Base-by-base conservation (phyloP, 2,329 filamentous ascomycete genomes). In the Aspergillus thermomutatus region DNA sequence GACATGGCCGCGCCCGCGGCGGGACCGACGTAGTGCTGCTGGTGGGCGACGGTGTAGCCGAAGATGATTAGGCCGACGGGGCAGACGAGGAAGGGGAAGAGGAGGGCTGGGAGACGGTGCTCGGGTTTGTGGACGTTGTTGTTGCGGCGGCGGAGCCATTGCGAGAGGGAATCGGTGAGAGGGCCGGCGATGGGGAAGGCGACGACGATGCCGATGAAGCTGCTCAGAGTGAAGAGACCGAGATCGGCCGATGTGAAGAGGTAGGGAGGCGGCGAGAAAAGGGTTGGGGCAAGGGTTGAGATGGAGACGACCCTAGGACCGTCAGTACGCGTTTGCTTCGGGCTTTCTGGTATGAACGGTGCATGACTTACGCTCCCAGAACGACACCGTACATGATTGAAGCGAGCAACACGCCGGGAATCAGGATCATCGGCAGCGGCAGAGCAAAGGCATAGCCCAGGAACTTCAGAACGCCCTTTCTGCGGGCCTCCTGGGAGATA, bases 121-220 rank as follows among this genome's bases (percentile, higher is more conserved):
- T 77, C 73, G 21, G 75, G 75, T 50, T 75, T 69, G 58, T 76
- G 73, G 26, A 73, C 52, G 26, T 69, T 67, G 41, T 63, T 62
- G 53, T 74, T 72, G 41, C 70, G 66, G 37, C 60, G 65, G n/a
- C 69, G 65, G 50, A 75, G 62, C 56, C 56, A 69, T 26, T 69
- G 69, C 11, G 75, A 75, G 31, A 77, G 62, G 8, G 62, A 53
- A 60, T 78, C 76, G 0, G 76, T 78, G 31, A 79, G 64, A 0
- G 76, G 76, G 0, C 76, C 75, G 9, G 69, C 68, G 4, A 78
- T 63, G 0, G 77, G 68, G 0, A 70, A 75, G 0, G 73, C 74
- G 0, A 77, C 48, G 0, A 74, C 65, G 58, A 77, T 72, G 2
- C 75, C 76, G 5, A 75, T 60, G 17, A 77, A 74, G 41, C 72